These are phyloP conservation scores for Mycena vitilis DNA, from an alignment of 768 basidiomycete species.

Conservation along the genomic window DNA sequence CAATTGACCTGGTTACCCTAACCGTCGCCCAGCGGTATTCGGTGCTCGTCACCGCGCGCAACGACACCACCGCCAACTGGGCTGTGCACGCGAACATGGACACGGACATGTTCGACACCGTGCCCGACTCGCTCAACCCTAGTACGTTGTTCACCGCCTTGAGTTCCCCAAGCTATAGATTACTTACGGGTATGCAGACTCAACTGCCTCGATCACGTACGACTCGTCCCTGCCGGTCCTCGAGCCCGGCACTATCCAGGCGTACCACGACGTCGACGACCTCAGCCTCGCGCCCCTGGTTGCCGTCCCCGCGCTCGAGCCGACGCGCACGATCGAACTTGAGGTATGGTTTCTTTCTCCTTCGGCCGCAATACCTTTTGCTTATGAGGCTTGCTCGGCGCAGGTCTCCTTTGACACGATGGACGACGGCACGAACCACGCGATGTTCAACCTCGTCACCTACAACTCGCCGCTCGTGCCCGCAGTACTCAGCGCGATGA, in stretches of 20 bases:
- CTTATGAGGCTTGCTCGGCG: neutral
- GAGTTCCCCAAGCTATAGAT: neutral
- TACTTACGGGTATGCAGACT: slow-evolving; percentile 57
- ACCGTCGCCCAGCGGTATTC: slow-evolving; percentile 95
- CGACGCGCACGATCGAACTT: slow-evolving; percentile 73
- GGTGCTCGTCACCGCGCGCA: slow-evolving; percentile 89
- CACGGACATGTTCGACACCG: slow-evolving; percentile 85
- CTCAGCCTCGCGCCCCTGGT: slow-evolving; percentile 73
- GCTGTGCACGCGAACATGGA: slow-evolving; percentile 94
- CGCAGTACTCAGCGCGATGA: slow-evolving; percentile 78
- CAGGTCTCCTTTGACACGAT: slow-evolving; percentile 81
- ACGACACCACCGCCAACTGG: slow-evolving; percentile 88
- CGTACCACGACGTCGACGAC: slow-evolving; percentile 76
- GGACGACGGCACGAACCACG: slow-evolving; percentile 86
- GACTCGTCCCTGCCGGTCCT: slow-evolving; percentile 60
- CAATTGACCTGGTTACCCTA: slow-evolving; percentile 77
- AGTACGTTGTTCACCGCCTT: slow-evolving; percentile 63
- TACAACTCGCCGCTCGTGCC: slow-evolving; percentile 81
- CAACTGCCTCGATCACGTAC: slow-evolving; percentile 89
- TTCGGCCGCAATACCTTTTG: too few relatives aligned
- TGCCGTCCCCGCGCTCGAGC: slow-evolving; percentile 58
- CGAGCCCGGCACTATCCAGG: slow-evolving; percentile 63
- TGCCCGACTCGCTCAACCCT: slow-evolving; percentile 78
- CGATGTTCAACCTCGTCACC: slow-evolving; percentile 78
- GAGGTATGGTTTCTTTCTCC: slow-evolving; percentile 47